Evolutionary conservation across 2,329 filamentous ascomycete species (phyloP).

Genomic region (Orbilia oligospora): DNA sequence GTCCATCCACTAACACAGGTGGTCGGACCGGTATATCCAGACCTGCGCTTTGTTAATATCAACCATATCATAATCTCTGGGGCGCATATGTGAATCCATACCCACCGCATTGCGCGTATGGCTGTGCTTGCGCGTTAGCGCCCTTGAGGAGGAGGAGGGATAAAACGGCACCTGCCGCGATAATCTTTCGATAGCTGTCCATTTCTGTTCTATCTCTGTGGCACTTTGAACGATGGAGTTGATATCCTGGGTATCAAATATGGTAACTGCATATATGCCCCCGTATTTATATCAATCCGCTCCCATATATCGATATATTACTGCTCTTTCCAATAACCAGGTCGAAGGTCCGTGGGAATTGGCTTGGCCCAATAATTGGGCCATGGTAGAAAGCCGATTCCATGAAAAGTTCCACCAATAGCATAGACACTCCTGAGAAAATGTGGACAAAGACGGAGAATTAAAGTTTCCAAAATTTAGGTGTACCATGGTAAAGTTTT

Average conservation of each 20-base stretch:
- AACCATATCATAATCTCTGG: neutral
- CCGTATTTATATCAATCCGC: constrained; percentile 32
- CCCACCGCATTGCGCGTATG: constrained; percentile 53
- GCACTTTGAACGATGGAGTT: neutral
- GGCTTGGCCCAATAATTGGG: constrained; percentile 5
- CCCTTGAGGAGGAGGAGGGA: constrained; percentile 32
- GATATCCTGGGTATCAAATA: neutral
- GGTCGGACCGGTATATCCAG: constrained; percentile 40
- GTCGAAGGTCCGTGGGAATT: neutral
- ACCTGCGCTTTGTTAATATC: neutral
- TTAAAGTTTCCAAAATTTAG: constrained; percentile 12
- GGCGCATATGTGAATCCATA: constrained; percentile 2
- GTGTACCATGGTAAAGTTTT: constrained; percentile 26
- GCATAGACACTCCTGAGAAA: neutral
- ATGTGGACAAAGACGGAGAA: constrained; percentile 27
- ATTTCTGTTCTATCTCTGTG: constrained; percentile 5
- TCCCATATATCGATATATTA: neutral
- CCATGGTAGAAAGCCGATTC: constrained; percentile 27
- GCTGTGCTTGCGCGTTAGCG: constrained; percentile 27
- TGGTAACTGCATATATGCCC: neutral
- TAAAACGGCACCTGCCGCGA: constrained; percentile 15
- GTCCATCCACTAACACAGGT: constrained; percentile 45
- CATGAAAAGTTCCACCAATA: constrained; percentile 54
- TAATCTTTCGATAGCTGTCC: constrained; percentile 30
- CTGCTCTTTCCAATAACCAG: neutral